phyloP scores from a whole-genome alignment of 2,329 filamentous ascomycete species.

The Aspergillus hiratsukae region DNA sequence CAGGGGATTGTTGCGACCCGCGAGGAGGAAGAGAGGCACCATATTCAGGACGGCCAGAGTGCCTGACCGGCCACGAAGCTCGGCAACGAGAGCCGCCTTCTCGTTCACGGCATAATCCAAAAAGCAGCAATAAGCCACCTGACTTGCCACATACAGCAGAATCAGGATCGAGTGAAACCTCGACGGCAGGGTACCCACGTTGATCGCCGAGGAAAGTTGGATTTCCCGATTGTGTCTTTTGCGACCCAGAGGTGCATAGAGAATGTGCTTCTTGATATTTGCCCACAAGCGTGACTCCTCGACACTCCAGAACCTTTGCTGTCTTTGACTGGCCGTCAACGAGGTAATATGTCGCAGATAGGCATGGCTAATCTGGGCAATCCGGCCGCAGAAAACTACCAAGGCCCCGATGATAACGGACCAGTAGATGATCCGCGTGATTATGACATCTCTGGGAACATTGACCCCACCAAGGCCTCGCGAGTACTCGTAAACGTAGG shows the following conservation, averaged over 20 bases:
- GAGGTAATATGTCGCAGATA: constrained; percentile 44
- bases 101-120: constrained; percentile 42
- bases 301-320: constrained; percentile 44
- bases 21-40: constrained; percentile 83
- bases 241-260: constrained; percentile 63
- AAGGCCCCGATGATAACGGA: constrained; percentile 33
- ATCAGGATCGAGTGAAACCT: constrained; percentile 70
- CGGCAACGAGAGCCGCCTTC: constrained; percentile 61
- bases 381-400: constrained; percentile 36
- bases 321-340: constrained; percentile 28
- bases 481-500: constrained; percentile 39
- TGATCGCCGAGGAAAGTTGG: constrained; percentile 62
- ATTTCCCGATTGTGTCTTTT: constrained; percentile 75
- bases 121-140: constrained; percentile 66
- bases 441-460: constrained; percentile 35
- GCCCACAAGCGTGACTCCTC: constrained; percentile 41
- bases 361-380: constrained; percentile 41
- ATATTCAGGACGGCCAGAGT: constrained; percentile 83
- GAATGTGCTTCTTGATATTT: constrained; percentile 43
- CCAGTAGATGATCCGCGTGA: constrained; percentile 38
- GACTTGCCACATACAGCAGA: constrained; percentile 62
- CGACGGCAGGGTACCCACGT: constrained; percentile 74
- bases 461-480: constrained; percentile 37
- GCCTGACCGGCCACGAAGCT: constrained; percentile 80
- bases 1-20: constrained; percentile 87